Conservation (phyloP, 768 basidiomycete genomes). For the Collybia sordida region DNA sequence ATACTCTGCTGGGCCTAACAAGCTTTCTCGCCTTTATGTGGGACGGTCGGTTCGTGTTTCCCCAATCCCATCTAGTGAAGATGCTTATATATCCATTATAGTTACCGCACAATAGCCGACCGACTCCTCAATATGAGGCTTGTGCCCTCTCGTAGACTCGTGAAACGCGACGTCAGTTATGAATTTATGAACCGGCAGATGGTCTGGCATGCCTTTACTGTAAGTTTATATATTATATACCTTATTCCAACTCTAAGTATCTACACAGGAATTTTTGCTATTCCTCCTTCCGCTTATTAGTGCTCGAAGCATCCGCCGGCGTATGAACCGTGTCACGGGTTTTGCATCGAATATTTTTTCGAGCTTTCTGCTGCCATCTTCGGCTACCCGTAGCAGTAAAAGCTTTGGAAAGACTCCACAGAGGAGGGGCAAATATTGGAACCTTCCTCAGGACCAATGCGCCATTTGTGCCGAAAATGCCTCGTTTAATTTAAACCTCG, state of each 20-base stretch:
- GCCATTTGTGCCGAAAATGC: slow-evolving; percentile 88
- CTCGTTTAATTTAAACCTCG: slow-evolving; percentile 54
- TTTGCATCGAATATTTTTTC: slow-evolving; percentile 28
- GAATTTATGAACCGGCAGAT: slow-evolving; percentile 99
- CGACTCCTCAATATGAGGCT: slow-evolving; percentile 75
- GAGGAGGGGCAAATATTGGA: slow-evolving; percentile 62
- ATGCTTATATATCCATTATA: slow-evolving; percentile 25
- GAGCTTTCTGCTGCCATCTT: slow-evolving; percentile 27
- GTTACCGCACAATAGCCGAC: slow-evolving; percentile 85
- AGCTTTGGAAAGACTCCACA: slow-evolving; percentile 9
- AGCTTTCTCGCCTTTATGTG: slow-evolving; percentile 85
- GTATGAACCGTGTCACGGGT: slow-evolving; percentile 39
- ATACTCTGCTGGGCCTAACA: slow-evolving; percentile 60
- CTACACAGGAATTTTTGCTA: slow-evolving; percentile 86
- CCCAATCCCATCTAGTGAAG: neutral
- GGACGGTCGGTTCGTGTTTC: slow-evolving; percentile 65
- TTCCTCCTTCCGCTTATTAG: slow-evolving; percentile 89
- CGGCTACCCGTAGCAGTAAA: neutral
- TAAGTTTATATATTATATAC: slow-evolving; percentile 35
- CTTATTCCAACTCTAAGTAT: neutral
- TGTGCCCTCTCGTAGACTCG: slow-evolving; percentile 64
- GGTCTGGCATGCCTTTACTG: slow-evolving; percentile 99
- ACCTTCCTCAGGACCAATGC: slow-evolving; percentile 74
- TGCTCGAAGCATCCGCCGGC: slow-evolving; percentile 61
- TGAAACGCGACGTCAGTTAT: slow-evolving; percentile 87